A percentile compares a stretch with the other conserved stretches of the same genome.
These are phyloP conservation scores for Sporothrix pallida DNA, from an alignment of 2,329 filamentous ascomycete genomes.

Conservation along the genomic window DNA sequence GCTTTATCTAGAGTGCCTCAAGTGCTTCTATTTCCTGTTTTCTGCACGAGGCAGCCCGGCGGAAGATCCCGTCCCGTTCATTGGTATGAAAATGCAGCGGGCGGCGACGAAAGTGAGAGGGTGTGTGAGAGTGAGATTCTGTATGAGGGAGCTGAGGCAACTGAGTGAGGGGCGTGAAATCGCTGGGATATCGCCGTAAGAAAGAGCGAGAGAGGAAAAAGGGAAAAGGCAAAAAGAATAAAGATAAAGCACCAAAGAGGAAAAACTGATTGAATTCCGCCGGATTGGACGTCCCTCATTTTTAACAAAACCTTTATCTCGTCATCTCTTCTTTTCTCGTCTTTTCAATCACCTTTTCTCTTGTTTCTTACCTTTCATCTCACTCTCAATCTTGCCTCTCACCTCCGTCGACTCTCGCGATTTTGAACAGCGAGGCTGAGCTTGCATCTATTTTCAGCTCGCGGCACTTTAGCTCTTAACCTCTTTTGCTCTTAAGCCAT, in stretches of 20 bases:
- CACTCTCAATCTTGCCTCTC: constrained; percentile 4
- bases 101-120: not conserved
- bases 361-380: not conserved
- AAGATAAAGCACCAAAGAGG: not conserved
- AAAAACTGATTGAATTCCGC: not conserved
- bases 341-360: not conserved
- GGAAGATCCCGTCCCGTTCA: constrained; percentile 25
- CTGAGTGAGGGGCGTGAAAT: too few species aligned
- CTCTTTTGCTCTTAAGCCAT: not conserved
- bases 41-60: not conserved
- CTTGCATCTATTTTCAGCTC: constrained; percentile 25
- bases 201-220: not conserved
- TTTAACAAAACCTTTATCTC: not conserved
- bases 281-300: not conserved
- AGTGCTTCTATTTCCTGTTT: not conserved
- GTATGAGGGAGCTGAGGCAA: not conserved
- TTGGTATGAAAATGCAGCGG: constrained; percentile 5
- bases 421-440: constrained; percentile 22
- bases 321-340: not conserved
- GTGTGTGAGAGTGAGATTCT: constrained; percentile 4
- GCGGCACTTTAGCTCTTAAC: not conserved
- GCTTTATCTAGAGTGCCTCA: not conserved
- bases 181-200: not conserved
- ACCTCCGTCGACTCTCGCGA: not conserved
- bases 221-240: not conserved